These are phyloP conservation scores for Tephrocybe sp. DNA, from an alignment of 768 basidiomycete genomes.

Conservation along the genomic window DNA sequence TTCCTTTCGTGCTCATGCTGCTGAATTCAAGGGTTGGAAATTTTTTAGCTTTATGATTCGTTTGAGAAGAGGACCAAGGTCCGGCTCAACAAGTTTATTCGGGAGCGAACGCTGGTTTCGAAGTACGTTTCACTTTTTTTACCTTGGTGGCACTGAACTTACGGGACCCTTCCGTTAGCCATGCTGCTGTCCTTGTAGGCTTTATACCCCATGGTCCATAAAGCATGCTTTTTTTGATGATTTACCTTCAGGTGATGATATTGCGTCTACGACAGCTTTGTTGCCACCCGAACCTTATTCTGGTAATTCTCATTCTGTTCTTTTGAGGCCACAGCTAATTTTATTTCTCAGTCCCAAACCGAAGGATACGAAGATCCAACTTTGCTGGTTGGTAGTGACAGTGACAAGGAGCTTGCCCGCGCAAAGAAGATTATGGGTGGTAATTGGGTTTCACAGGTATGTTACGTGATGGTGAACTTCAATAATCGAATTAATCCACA, in stretches of 20 bases:
- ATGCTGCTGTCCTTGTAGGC: slow-evolving; percentile 46
- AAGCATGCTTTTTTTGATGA: not conserved
- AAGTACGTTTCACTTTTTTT: slow-evolving; percentile 47
- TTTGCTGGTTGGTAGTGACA: slow-evolving; percentile 42
- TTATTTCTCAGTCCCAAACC: slow-evolving; percentile 33
- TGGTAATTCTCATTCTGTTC: slow-evolving; percentile 38
- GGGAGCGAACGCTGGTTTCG: slow-evolving; percentile 65
- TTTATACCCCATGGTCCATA: not conserved
- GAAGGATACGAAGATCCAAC: slow-evolving; percentile 53
- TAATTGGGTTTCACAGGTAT: slow-evolving; percentile 40
- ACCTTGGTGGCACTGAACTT: not conserved
- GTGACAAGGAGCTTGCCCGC: slow-evolving; percentile 57
- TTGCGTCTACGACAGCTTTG: slow-evolving; percentile 75
- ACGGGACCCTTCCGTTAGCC: slow-evolving; percentile 34
- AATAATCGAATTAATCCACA: not conserved
- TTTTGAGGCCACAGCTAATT: not conserved
- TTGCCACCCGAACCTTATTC: slow-evolving; percentile 69
- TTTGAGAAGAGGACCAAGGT: slow-evolving; percentile 58
- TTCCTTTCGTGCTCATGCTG: not conserved
- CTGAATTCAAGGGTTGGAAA: not conserved
- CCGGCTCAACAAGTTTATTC: slow-evolving; percentile 59
- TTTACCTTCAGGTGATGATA: slow-evolving; percentile 56
- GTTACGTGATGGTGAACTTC: not conserved
- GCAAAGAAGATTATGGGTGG: slow-evolving; percentile 49
- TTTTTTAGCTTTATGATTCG: slow-evolving; percentile 50